phyloP scores from a whole-genome alignment of 2,329 filamentous ascomycete genomes.

The Trichophyton equinum region DNA sequence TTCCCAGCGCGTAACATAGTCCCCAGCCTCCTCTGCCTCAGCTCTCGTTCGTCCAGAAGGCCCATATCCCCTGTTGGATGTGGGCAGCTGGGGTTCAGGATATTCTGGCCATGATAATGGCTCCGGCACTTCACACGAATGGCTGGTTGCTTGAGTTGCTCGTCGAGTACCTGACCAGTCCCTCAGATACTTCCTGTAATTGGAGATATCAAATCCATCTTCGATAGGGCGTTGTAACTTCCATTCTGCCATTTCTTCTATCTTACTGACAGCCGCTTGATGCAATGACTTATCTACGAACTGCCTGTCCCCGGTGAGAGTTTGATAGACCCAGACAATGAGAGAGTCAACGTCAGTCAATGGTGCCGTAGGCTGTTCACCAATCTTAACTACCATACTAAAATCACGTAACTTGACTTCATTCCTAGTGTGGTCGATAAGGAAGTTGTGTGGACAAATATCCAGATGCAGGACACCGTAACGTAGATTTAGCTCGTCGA shows the following conservation, averaged over 20 bases:
- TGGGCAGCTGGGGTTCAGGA: not conserved
- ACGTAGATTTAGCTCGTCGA: slow-evolving; percentile 9
- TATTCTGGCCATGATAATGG: slow-evolving; percentile 5
- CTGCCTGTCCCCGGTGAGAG: slow-evolving; percentile 3
- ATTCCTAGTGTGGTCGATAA: slow-evolving; percentile 5
- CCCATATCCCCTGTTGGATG: too few relatives aligned
- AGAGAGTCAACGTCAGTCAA: slow-evolving; percentile 4
- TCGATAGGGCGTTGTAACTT: slow-evolving; percentile 1
- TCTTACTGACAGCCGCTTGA: too few relatives aligned
- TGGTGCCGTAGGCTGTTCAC: not conserved
- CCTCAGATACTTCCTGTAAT: slow-evolving; percentile 1
- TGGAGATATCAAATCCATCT: slow-evolving; percentile 6
- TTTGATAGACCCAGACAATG: slow-evolving; percentile 7
- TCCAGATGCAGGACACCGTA: slow-evolving; percentile 10
- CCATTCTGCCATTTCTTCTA: slow-evolving; percentile 1
- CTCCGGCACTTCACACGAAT: not conserved
- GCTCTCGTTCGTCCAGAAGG: not conserved
- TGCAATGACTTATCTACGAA: not conserved
- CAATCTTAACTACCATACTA: not conserved
- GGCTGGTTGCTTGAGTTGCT: too few relatives aligned
- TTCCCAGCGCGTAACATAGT: slow-evolving; percentile 9
- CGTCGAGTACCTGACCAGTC: slow-evolving; percentile 2
- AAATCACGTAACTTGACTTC: slow-evolving; percentile 6
- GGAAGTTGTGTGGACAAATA: slow-evolving; percentile 8
- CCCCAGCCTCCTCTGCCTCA: not conserved